These are phyloP conservation scores for Spergularia bocconei DNA, from an alignment of 148 eudicot genomes.

Conservation along the genomic window DNA sequence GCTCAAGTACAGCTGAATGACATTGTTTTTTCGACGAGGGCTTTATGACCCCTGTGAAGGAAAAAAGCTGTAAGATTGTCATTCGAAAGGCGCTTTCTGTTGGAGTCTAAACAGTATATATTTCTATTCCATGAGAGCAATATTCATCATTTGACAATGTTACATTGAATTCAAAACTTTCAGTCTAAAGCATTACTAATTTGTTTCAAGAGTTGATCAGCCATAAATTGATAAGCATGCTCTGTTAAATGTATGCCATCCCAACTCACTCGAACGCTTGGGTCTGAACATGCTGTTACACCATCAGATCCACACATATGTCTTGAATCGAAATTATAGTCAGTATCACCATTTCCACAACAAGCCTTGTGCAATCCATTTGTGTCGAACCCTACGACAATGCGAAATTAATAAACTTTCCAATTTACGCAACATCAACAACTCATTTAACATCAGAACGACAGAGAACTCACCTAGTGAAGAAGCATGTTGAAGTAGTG, in stretches of 20 bases:
- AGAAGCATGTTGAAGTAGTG: conserved; percentile 21
- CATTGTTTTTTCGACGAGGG: too few species aligned
- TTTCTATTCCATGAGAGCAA: neutral
- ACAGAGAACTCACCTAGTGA: conserved; percentile 23
- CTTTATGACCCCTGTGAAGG: too few species aligned
- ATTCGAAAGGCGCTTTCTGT: neutral
- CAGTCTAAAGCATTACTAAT: neutral
- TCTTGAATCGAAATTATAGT: neutral
- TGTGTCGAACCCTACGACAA: conserved; percentile 20
- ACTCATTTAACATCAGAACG: too few species aligned
- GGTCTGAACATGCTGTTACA: neutral
- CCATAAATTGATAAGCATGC: conserved; percentile 9
- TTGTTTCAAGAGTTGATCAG: neutral
- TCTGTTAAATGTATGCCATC: conserved; percentile 19
- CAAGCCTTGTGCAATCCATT: conserved; percentile 20
- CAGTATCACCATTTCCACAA: conserved; percentile 30
- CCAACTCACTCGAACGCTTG: conserved; percentile 16
- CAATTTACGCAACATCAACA: too few species aligned
- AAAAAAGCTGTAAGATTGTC: neutral
- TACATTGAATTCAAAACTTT: neutral
- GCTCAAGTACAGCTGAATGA: too few species aligned
- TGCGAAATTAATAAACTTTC: neutral
- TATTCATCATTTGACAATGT: neutral
- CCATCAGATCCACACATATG: conserved; percentile 6
- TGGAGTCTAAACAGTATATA: neutral